These are phyloP conservation scores for Ophiostoma sp. DNA, from an alignment of 2,329 filamentous ascomycete genomes.

Conservation along the genomic window DNA sequence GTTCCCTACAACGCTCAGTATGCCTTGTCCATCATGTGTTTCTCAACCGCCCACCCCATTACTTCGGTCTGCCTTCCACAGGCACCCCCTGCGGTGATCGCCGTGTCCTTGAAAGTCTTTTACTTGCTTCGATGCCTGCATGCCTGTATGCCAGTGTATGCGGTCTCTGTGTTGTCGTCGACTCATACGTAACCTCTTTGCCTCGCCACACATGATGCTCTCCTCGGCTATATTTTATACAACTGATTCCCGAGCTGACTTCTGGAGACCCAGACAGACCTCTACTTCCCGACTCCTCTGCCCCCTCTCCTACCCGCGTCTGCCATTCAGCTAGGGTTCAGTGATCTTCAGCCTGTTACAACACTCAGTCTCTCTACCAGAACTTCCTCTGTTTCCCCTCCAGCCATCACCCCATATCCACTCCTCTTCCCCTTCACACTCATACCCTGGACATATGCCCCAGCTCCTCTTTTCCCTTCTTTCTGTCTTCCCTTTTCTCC, in stretches of 20 bases:
- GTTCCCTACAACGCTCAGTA: background rate
- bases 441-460: background rate
- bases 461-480: conserved; percentile 4
- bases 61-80: background rate
- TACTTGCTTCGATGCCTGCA: background rate
- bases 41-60: background rate
- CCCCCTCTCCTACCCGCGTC: background rate
- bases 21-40: conserved; percentile 7
- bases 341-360: conserved; percentile 3
- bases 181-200: conserved; percentile 1
- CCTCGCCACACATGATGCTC: background rate
- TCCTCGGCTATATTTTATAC: conserved; percentile 7
- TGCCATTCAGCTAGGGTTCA: background rate
- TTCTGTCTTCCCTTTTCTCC: conserved; percentile 18
- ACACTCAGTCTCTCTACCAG: background rate
- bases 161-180: conserved; percentile 7
- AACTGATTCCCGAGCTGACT: background rate
- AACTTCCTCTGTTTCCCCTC: background rate
- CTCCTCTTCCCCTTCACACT: background rate
- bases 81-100: background rate
- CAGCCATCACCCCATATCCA: background rate
- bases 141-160: background rate
- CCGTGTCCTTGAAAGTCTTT: background rate
- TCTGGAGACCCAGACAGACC: background rate
- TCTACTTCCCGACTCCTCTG: background rate